Evolutionary conservation across 257 asterid species (phyloP).

Genomic region (Jaltomata sinuosa): DNA sequence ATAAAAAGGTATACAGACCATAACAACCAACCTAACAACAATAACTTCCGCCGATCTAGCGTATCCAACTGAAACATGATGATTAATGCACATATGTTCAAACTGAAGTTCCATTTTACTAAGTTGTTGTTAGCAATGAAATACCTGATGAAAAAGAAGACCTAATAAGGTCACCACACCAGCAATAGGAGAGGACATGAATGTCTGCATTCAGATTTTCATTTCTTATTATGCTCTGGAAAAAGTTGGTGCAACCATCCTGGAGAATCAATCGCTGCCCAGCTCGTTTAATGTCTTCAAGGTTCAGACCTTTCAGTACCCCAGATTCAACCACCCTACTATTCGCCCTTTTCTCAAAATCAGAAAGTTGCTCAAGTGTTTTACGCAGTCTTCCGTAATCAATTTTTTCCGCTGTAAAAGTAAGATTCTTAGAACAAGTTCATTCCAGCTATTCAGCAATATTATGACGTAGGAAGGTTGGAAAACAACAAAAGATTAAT

Average conservation of each 20-base stretch:
- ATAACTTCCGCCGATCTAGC: neutral
- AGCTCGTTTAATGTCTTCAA: conserved; percentile 80
- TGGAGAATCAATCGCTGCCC: conserved; percentile 73
- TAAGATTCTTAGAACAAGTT: neutral
- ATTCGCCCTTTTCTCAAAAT: conserved; percentile 83
- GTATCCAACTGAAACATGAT: neutral
- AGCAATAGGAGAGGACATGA: conserved; percentile 89
- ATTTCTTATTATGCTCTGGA: conserved; percentile 35
- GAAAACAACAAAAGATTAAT: neutral
- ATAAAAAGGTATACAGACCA: neutral
- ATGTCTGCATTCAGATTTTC: conserved; percentile 50
- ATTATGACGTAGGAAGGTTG: neutral
- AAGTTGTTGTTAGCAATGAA: neutral
- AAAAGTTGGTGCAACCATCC: conserved; percentile 78
- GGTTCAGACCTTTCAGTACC: conserved; percentile 79
- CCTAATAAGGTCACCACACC: conserved; percentile 97
- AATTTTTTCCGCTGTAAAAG: conserved; percentile 49
- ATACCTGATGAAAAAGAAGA: conserved; percentile 82
- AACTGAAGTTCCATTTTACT: neutral
- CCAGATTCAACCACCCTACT: conserved; percentile 68
- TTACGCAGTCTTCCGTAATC: conserved; percentile 43
- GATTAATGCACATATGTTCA: neutral
- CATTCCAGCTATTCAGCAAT: neutral
- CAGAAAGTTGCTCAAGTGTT: conserved; percentile 62
- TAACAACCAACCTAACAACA: neutral